These are phyloP conservation scores for Wickerhamomyces bisporus DNA, from an alignment of 805 yeast genomes.

Conservation along the genomic window DNA sequence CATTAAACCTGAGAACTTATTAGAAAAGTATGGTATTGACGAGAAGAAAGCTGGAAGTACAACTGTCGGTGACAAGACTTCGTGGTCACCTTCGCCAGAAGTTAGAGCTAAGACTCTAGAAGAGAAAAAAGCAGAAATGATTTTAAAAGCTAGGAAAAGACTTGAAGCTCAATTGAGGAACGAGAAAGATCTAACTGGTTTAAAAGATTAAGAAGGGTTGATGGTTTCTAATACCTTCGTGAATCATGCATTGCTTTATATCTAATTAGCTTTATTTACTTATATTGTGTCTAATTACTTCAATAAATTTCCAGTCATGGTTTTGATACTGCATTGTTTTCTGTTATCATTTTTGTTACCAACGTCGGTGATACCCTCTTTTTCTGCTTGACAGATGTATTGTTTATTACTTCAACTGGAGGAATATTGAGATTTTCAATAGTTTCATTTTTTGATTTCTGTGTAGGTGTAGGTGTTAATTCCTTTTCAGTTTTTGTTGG, in stretches of 20 bases:
- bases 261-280: background rate
- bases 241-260: background rate
- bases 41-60: constrained; percentile 18
- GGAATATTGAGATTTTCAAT: background rate
- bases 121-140: constrained; percentile 51
- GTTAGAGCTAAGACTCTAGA: constrained; percentile 40
- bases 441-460: constrained; percentile 4
- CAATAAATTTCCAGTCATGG: background rate
- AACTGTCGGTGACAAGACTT: constrained; percentile 14
- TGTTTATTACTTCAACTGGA: constrained; percentile 1
- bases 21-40: constrained; percentile 41
- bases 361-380: constrained; percentile 19
- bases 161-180: constrained; percentile 34
- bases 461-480: constrained; percentile 2
- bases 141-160: constrained; percentile 55
- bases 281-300: background rate
- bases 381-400: constrained; percentile 24
- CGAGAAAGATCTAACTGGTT: constrained; percentile 18
- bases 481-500: background rate
- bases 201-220: constrained; percentile 7
- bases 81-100: constrained; percentile 39
- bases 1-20: constrained; percentile 25
- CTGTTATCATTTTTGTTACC: constrained; percentile 4
- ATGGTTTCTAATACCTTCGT: background rate
- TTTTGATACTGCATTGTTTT: background rate